Conservation (phyloP, 2,329 filamentous ascomycete genomes). For the Dothistroma septosporum region DNA sequence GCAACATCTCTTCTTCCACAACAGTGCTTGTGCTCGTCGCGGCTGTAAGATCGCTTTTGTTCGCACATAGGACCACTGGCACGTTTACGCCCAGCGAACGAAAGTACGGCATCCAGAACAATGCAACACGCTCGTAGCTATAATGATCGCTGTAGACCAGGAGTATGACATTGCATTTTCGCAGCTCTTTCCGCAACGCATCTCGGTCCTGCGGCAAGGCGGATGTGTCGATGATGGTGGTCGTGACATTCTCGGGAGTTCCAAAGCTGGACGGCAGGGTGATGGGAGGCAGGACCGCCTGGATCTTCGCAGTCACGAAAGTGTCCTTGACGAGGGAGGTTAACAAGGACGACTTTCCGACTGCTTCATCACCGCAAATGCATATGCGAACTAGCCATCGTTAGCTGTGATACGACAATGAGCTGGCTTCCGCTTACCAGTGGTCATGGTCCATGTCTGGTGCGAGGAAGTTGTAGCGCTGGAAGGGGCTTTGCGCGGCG, state of each 20-base stretch:
- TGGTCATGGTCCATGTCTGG: conserved; percentile 19
- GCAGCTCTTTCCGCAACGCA: conserved; percentile 85
- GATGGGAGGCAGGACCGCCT: conserved; percentile 88
- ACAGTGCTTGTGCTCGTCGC: conserved; percentile 76
- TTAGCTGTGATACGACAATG: neutral
- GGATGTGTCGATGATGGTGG: conserved; percentile 95
- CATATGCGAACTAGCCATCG: conserved; percentile 71
- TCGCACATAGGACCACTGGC: conserved; percentile 91
- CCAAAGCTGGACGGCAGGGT: conserved; percentile 90
- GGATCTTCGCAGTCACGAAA: conserved; percentile 93
- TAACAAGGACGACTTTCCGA: conserved; percentile 75
- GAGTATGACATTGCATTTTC: conserved; percentile 94
- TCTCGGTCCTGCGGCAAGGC: conserved; percentile 89
- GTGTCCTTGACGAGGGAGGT: conserved; percentile 88
- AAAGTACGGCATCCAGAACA: conserved; percentile 99
- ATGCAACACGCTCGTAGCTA: conserved; percentile 92
- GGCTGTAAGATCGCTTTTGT: conserved; percentile 81
- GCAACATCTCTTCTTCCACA: conserved; percentile 94
- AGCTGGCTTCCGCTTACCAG: conserved; percentile 8
- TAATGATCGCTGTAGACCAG: conserved; percentile 98
- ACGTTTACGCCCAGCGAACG: conserved; percentile 97
- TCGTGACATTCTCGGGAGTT: conserved; percentile 93
- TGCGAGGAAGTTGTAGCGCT: neutral
- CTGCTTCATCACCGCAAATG: conserved; percentile 92
- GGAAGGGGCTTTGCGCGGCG: neutral